Conservation (phyloP, 1,139 yeast species). For the Blastobotrys persicus region DNA sequence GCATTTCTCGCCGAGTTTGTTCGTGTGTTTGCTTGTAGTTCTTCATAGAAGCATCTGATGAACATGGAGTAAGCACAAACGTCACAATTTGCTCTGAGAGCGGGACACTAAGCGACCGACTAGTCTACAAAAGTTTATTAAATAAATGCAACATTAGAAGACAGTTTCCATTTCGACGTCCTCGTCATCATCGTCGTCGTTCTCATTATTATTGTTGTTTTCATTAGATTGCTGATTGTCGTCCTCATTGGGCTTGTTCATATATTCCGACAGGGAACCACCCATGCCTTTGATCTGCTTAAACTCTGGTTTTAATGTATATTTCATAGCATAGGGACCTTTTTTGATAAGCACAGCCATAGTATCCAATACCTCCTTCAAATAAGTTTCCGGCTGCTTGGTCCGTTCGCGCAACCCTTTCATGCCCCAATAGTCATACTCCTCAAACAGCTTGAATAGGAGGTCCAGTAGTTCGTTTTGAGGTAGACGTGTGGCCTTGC, state of each 20-base stretch:
- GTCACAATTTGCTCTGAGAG: neutral
- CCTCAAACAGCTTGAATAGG: conserved; percentile 84
- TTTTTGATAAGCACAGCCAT: conserved; percentile 87
- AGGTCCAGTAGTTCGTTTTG: conserved; percentile 87
- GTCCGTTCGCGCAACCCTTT: conserved; percentile 93
- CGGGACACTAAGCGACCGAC: neutral
- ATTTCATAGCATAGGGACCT: conserved; percentile 94
- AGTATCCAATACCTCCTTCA: conserved; percentile 85
- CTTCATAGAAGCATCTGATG: neutral
- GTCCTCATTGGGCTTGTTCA: conserved; percentile 28
- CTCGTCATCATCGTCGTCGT: conserved; percentile 35
- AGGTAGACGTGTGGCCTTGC: conserved; percentile 92
- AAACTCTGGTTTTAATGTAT: conserved; percentile 86
- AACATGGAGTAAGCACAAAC: neutral
- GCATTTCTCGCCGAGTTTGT: neutral
- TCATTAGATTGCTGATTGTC: conserved; percentile 28
- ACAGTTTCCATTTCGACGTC: conserved; percentile 11
- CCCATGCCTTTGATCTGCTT: conserved; percentile 50
- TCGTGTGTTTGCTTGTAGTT: neutral
- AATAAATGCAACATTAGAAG: conserved; percentile 2
- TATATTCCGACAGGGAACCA: conserved; percentile 29
- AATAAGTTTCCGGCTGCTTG: conserved; percentile 90
- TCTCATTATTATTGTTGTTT: conserved; percentile 32
- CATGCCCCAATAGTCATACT: conserved; percentile 95
- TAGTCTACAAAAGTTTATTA: neutral